Base-by-base conservation (phyloP, 2,329 filamentous ascomycete genomes). In the Chrysoporthe austroafricana region DNA sequence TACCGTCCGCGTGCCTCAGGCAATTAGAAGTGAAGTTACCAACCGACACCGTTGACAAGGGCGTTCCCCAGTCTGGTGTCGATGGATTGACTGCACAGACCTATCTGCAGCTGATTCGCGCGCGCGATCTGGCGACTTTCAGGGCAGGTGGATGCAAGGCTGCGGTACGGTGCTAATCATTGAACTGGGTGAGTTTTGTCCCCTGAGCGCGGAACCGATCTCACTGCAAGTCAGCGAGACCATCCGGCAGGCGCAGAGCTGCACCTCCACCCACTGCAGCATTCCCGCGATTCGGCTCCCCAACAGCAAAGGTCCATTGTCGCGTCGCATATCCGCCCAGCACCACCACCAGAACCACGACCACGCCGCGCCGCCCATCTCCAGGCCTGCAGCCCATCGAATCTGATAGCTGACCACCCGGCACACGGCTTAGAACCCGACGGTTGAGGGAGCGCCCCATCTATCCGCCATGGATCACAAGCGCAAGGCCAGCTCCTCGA, bases 391-490 rank as follows among this genome's bases (percentile, higher is more conserved):
- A 66, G 56, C 21, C 56, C 21, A 32, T 66, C 46, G 16, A 42
- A 21, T 16, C 34, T 14, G 39, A 61, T 26, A 46, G 46, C 50
- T 42, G 34, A 48, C 58, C 21, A 48, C 14, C 44, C 56, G 34
- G 18, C 16, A 6, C 18, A 59, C 50, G 42, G 63, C 66, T 39
- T 61, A 59, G 52, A 34, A 21, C 18, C 26, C 57, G 56, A 61
- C 57, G 64, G 68, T 68, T 50, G 42, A 62, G 13, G 62, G 67
- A 70, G 62, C 61, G 63, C 18, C 26, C 21, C 13, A 8, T 44
- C 59, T 61, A 62, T 50, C 70, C 71, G 77, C 70, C 59, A 88
- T 88, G 85, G 85, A 88, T 71, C 81, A 80, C 75, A 88, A 88
- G 78, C 83, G 85, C 72, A 88, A 87, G 74, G 83, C 84, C 48